A percentile compares a stretch with the other conserved stretches of the same genome.
phyloP scores from a whole-genome alignment of 768 basidiomycete genomes.

The Suillus occidentalis region DNA sequence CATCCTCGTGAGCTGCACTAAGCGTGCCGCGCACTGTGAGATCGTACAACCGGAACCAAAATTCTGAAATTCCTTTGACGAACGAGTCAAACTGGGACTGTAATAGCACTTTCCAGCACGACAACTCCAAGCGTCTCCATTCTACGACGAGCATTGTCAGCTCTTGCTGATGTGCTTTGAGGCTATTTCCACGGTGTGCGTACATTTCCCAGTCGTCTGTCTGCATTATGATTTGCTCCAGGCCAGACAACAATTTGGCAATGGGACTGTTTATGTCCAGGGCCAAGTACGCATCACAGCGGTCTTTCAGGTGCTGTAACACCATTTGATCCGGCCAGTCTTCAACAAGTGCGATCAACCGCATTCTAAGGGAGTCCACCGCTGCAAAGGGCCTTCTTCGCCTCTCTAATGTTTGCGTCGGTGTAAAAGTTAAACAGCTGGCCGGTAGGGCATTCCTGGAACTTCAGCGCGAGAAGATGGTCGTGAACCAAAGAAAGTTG shows the following conservation, averaged over 20 bases:
- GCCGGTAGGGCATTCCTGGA: slow-evolving; percentile 14
- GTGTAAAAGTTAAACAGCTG: slow-evolving; percentile 72
- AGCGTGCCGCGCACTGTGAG: slow-evolving; percentile 63
- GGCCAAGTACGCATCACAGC: slow-evolving; percentile 64
- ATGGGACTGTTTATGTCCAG: slow-evolving; percentile 69
- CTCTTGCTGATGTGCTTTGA: slow-evolving; percentile 63
- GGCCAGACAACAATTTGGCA: slow-evolving; percentile 75
- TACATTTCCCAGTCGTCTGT: slow-evolving; percentile 97
- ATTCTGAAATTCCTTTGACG: slow-evolving; percentile 52
- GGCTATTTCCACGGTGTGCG: slow-evolving; percentile 86
- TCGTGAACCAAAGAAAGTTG: slow-evolving; percentile 52
- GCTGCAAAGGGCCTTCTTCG: slow-evolving; percentile 55
- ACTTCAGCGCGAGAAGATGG: slow-evolving; percentile 35
- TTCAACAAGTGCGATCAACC: slow-evolving; percentile 56
- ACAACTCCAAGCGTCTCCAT: slow-evolving; percentile 89
- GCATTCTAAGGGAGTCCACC: slow-evolving; percentile 48
- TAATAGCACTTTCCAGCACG: slow-evolving; percentile 82
- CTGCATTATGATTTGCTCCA: slow-evolving; percentile 84
- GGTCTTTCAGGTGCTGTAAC: slow-evolving; percentile 75
- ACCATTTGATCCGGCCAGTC: slow-evolving; percentile 99
- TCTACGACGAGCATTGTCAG: slow-evolving; percentile 75
- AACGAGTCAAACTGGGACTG: slow-evolving; percentile 61
- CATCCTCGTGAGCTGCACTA: slow-evolving; percentile 44
- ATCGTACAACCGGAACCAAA: slow-evolving; percentile 94
- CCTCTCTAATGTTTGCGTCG: slow-evolving; percentile 74